Base-by-base conservation (phyloP, 257 asterid species). In the Dorcoceras hygrometricum region DNA sequence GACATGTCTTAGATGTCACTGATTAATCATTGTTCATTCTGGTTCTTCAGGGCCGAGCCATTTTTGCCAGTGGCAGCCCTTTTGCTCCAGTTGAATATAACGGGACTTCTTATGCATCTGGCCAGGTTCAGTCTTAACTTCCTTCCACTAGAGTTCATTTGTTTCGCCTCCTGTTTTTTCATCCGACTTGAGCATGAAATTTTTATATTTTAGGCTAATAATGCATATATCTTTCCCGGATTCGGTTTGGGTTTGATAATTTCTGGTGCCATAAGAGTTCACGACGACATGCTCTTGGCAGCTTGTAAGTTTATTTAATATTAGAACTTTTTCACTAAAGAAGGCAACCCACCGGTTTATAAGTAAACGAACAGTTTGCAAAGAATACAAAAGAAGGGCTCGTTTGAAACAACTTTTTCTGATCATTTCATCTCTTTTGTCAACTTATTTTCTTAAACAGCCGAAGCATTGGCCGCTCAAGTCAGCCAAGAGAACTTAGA, bases 211-310 rank as follows among this genome's bases (percentile, higher is more conserved):
- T 63, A 93, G 97, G 95, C 99, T 57, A 94, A 94, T 69, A 94
- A 94, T 72, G 99, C 99, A 2, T 94, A 94, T 77, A 87, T 94
- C 51, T 94, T 94, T 67, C 99, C 99, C 50, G 99, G 99, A 55
- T 59, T 94, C 66, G 99, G 99, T 76, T 87, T 94, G 20, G 99
- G 99, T 48, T 79, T 94, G 86, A 90, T 94, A 43, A 94, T 94
- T 29, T 94, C 99, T 9, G 99, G 99, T 51, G 97, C 99, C 32
- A 90, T 93, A 73, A 94, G 97, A 26, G 99, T 90, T 46, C 99
- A 94, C 7, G 91, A 94, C 26, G 97, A 94, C 69, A 94, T 94
- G 96, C 97, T 94, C 67, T 89, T 94, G 36, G 95, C 84, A 77
- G 99, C 99, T 67, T 90, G 99, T 94, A 87, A 88, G 96, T 86